phyloP scores from a whole-genome alignment of 768 basidiomycete genomes.

The Amanita phalloides region DNA sequence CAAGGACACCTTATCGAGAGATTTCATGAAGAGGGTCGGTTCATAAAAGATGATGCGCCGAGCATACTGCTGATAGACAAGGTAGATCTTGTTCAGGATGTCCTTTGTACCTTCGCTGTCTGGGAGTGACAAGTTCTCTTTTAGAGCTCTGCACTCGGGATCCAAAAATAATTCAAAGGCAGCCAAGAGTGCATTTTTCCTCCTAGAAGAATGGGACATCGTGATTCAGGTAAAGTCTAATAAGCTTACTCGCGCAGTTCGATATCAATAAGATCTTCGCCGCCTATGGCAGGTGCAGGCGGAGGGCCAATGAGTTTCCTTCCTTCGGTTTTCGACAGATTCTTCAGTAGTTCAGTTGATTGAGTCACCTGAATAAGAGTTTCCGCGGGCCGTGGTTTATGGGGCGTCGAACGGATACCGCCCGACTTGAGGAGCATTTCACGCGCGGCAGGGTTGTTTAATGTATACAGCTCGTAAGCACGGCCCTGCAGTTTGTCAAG shows the following conservation, averaged over 20 bases:
- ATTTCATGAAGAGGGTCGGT: conserved; percentile 15
- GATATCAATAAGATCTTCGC: background rate
- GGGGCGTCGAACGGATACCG: background rate
- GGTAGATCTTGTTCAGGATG: background rate
- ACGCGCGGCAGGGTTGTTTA: background rate
- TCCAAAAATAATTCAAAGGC: background rate
- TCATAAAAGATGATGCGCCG: conserved; percentile 20
- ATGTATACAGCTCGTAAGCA: conserved; percentile 9
- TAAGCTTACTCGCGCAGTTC: background rate
- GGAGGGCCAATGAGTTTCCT: background rate
- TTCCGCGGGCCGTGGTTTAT: background rate
- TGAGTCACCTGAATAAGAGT: background rate
- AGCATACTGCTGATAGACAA: conserved; percentile 12
- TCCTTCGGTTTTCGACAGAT: background rate
- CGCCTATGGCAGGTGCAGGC: background rate
- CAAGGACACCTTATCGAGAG: conserved; percentile 20
- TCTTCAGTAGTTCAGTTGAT: background rate
- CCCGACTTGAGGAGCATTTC: background rate
- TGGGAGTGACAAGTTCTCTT: background rate
- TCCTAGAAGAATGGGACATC: background rate
- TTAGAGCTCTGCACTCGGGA: background rate
- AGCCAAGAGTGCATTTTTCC: background rate
- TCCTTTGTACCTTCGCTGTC: background rate
- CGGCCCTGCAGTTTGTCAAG: conserved; percentile 11
- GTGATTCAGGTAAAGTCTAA: background rate